Evolutionary conservation across 2,329 filamentous ascomycete species (phyloP), one percentile per base, ranked within the genome.

Genomic region (Fusarium lyarnte): DNA sequence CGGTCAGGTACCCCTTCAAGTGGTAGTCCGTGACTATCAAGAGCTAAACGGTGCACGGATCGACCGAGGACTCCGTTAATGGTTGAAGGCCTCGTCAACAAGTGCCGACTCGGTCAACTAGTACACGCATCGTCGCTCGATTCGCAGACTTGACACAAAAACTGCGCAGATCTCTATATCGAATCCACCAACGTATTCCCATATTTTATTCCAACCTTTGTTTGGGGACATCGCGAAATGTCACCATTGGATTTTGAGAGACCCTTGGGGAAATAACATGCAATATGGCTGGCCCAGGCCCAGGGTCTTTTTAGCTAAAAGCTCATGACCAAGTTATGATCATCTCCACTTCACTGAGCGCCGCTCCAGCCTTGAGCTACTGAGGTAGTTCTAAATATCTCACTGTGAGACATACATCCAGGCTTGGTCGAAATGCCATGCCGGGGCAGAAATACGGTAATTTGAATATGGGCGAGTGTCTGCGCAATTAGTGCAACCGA

Each of bases 11-110:
- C 53, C 65, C 59, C 35, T 72, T 69, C 69, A 63, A 72, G 69
- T 55, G 51, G 43, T 53, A 52, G 49, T 70, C 66, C 59, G 66
- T 45, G 53, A 61, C 54, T 67, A 51, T 63, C 33, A 25, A 58
- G 43, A 58, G 53, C 70, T 73, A 72, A 63, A 66, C 39, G 53
- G 66, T 59, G 70, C 70, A 73, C 70, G 70, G 70, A 67, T 73
- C 66, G 57, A 51, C 67, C 31, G 43, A 70, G 31, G 49, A 66
- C 66, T 63, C 57, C 67, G 57, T 54, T 46, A 23, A 47, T 38
- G 27, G 46, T 59, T 47, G 43, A 73, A 59, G 53, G 46, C 54
- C 61, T 73, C 29, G 47, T 58, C n/a, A 60, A 61, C 68, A 74
- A 74, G 68, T 74, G 71, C 71, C 71, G 71, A 61, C 61, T 58